phyloP scores from a whole-genome alignment of 2,329 filamentous ascomycete species.

The Stylonectria norvegica region DNA sequence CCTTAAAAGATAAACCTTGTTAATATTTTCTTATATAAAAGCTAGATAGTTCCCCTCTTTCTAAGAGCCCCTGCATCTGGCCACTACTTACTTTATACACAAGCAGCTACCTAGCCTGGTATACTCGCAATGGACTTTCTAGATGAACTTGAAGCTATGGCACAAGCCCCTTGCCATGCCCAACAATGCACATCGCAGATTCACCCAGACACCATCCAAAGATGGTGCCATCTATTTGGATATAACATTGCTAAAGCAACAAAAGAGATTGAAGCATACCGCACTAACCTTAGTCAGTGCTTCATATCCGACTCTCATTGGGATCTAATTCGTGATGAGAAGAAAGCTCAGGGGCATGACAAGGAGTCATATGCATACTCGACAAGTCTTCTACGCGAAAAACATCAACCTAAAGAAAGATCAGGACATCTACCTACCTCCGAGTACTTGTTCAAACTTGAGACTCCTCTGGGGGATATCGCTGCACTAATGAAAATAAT shows the following conservation, averaged over 20 bases:
- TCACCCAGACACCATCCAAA: not conserved
- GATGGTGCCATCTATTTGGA: conserved; percentile 5
- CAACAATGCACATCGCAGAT: not conserved
- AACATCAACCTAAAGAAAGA: not conserved
- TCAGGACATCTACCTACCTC: not conserved
- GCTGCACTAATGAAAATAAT: not conserved
- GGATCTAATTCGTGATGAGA: not conserved
- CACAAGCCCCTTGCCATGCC: not conserved
- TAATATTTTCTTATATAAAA: too few relatives aligned
- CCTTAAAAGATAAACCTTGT: too few relatives aligned
- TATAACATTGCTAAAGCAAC: not conserved
- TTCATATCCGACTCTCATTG: conserved; percentile 1
- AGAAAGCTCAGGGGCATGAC: conserved; percentile 1
- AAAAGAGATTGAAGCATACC: not conserved
- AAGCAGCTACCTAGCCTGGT: too few relatives aligned
- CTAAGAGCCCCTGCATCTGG: too few relatives aligned
- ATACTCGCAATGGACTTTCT: conserved; percentile 5
- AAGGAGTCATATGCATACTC: conserved; percentile 7
- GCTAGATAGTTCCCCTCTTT: too few relatives aligned
- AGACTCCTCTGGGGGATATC: not conserved
- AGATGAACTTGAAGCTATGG: conserved; percentile 2
- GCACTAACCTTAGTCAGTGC: not conserved
- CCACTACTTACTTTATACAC: too few relatives aligned
- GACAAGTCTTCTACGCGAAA: not conserved
- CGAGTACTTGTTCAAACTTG: conserved; percentile 5